Percentiles rank a stretch among this genome's conserved stretches.
Conservation (phyloP, 257 asterid genomes). For the Plectranthus barbatus region DNA sequence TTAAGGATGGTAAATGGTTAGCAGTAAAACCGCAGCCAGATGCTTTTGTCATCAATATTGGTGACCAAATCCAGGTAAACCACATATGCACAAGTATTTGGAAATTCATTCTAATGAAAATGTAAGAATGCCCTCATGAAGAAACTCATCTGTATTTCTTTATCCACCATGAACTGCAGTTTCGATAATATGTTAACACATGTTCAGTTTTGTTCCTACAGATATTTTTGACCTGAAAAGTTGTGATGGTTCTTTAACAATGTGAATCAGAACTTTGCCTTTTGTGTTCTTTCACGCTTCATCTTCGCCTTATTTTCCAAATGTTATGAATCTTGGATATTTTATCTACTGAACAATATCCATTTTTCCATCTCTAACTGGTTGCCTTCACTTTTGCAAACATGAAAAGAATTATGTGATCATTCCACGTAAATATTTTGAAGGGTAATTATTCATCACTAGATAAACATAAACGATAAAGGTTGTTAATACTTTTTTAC, state of each 20-base stretch:
- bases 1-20: conserved; percentile 75
- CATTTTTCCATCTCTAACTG: no score
- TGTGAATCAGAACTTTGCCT: background rate
- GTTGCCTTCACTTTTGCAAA: background rate
- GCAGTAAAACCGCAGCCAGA: conserved; percentile 58
- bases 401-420: background rate
- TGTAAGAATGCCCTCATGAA: background rate
- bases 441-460: no score
- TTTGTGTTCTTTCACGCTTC: background rate
- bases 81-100: background rate
- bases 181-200: background rate
- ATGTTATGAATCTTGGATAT: no score
- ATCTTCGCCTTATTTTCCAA: background rate
- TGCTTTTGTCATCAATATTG: conserved; percentile 78
- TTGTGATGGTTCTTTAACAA: no score
- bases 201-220: background rate
- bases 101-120: background rate
- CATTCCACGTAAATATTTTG: no score
- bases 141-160: background rate
- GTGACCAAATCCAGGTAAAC: conserved; percentile 80
- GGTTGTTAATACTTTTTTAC: no score
- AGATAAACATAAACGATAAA: background rate
- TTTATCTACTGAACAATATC: no score
- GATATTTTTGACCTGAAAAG: background rate
- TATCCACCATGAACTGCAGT: background rate